Percentiles rank a stretch among this genome's conserved stretches.
Evolutionary conservation across 495 filamentous ascomycete species (phyloP).

Genomic region (Tuber umbilicatum): DNA sequence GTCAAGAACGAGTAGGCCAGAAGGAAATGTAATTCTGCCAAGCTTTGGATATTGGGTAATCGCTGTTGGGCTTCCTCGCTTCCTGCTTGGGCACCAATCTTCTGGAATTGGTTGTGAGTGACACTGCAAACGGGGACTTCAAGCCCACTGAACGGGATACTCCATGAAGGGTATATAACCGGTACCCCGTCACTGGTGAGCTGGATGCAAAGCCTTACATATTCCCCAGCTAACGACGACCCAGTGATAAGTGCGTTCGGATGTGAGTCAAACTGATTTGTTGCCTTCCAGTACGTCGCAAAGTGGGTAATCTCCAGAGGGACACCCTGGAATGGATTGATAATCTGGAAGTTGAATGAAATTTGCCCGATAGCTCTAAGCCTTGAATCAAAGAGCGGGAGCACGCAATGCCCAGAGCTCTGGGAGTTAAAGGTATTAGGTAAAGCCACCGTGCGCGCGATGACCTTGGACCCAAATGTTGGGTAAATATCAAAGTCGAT

Average conservation of each 20-base stretch:
- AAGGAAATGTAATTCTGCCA: slow-evolving; percentile 59
- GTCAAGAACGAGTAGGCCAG: slow-evolving; percentile 69
- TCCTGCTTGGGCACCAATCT: slow-evolving; percentile 54
- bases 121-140: slow-evolving; percentile 72
- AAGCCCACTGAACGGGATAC: slow-evolving; percentile 68
- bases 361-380: slow-evolving; percentile 92
- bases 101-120: slow-evolving; percentile 64
- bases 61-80: slow-evolving; percentile 43
- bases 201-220: slow-evolving; percentile 84
- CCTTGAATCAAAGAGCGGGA: slow-evolving; percentile 87
- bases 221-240: slow-evolving; percentile 88
- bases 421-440: slow-evolving; percentile 75
- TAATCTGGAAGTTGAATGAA: slow-evolving; percentile 86
- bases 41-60: slow-evolving; percentile 46
- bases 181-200: slow-evolving; percentile 80
- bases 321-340: slow-evolving; percentile 91
- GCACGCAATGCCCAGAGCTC: slow-evolving; percentile 64
- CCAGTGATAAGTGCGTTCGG: slow-evolving; percentile 84
- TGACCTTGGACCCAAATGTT: slow-evolving; percentile 93
- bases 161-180: slow-evolving; percentile 77
- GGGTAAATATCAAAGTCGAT: slow-evolving; percentile 98
- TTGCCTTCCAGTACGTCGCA: slow-evolving; percentile 98
- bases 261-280: slow-evolving; percentile 76
- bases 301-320: slow-evolving; percentile 95
- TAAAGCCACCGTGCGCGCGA: slow-evolving; percentile 86